A percentile compares a stretch with the other conserved stretches of the same genome.
Evolutionary conservation across 208 protist genomes (phyloP).

Genomic region (Phytomonas francai): DNA sequence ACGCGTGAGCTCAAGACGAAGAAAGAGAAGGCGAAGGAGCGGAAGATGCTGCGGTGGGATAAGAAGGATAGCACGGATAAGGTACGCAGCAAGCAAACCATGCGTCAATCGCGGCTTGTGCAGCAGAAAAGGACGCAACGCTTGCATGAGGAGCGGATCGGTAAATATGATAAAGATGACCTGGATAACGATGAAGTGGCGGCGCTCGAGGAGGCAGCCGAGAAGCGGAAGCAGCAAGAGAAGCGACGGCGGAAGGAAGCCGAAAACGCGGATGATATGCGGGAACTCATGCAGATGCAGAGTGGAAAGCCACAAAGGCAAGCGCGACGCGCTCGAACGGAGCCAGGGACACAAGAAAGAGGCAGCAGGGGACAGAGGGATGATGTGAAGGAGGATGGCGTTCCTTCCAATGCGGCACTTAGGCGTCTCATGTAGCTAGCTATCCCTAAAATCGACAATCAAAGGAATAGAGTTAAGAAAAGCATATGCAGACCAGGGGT

Average conservation of each 20-base stretch:
- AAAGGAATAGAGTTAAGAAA: not conserved
- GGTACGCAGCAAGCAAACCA: slow-evolving; percentile 81
- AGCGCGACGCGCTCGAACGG: not conserved
- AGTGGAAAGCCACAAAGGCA: not conserved
- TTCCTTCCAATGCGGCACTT: slow-evolving; percentile 4
- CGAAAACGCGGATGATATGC: slow-evolving; percentile 44
- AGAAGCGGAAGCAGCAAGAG: slow-evolving; percentile 14
- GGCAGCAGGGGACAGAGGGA: not conserved
- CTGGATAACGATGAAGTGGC: slow-evolving; percentile 32
- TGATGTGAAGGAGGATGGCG: not conserved
- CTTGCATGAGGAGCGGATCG: slow-evolving; percentile 28
- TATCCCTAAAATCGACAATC: not conserved
- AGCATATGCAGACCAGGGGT: not conserved
- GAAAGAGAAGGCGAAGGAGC: slow-evolving; percentile 58
- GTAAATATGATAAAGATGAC: slow-evolving; percentile 44
- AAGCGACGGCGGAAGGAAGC: slow-evolving; percentile 30
- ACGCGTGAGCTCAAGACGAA: slow-evolving; percentile 66
- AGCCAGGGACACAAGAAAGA: not conserved
- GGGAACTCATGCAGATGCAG: slow-evolving; percentile 16
- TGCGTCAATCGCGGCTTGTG: slow-evolving; percentile 63
- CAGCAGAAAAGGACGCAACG: slow-evolving; percentile 44
- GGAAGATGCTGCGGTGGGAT: slow-evolving; percentile 85
- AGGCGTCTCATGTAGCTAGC: not conserved
- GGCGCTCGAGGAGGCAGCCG: slow-evolving; percentile 19
- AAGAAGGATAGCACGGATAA: slow-evolving; percentile 86